A percentile compares a stretch with the other conserved stretches of the same genome.
Conservation (phyloP, 495 filamentous ascomycete genomes). For the Choiromyces venosus region DNA sequence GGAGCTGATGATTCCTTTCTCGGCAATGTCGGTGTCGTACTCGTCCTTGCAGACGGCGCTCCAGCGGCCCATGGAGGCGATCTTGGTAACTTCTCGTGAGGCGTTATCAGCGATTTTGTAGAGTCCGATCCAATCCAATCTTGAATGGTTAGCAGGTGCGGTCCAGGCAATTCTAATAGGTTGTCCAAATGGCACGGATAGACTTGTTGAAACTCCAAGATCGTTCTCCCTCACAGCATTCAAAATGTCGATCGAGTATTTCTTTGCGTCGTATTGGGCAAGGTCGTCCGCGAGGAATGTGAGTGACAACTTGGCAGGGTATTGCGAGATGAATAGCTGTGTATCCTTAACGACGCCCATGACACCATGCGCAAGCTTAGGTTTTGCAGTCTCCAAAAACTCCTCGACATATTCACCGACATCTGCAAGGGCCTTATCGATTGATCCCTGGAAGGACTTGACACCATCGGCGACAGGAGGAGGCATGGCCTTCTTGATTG, state of each 20-base stretch:
- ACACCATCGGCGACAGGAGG: constrained; percentile 60
- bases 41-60: constrained; percentile 68
- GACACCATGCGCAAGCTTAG: constrained; percentile 79
- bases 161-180: constrained; percentile 90
- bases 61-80: constrained; percentile 87
- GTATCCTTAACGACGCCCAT: constrained; percentile 84
- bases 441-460: constrained; percentile 65
- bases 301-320: constrained; percentile 82
- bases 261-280: constrained; percentile 73
- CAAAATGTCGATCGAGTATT: constrained; percentile 67
- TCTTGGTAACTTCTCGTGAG: constrained; percentile 71
- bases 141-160: constrained; percentile 83
- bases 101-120: constrained; percentile 92
- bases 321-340: constrained; percentile 77
- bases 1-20: constrained; percentile 70
- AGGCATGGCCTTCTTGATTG: constrained; percentile 79
- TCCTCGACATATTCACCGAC: constrained; percentile 86
- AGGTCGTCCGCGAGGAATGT: constrained; percentile 74
- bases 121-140: constrained; percentile 90
- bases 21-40: constrained; percentile 69
- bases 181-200: constrained; percentile 81
- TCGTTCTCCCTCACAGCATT: constrained; percentile 45
- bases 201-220: constrained; percentile 59
- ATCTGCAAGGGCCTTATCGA: constrained; percentile 80
- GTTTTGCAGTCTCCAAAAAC: constrained; percentile 77